phyloP scores from a whole-genome alignment of 352 stramenopile species.

The Detonula confervacea region DNA sequence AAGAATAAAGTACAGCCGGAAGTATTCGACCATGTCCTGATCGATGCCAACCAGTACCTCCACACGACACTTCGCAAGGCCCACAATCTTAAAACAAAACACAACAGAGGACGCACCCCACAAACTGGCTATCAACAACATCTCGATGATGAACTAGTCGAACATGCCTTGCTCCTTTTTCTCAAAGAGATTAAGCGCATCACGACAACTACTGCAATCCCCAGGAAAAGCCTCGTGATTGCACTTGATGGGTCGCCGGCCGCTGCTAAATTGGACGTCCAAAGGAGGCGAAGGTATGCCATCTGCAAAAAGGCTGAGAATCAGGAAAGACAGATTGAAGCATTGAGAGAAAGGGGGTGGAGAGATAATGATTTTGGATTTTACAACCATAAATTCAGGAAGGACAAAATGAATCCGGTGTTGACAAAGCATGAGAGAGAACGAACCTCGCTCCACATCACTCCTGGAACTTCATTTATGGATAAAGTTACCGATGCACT shows the following conservation, averaged over 20 bases:
- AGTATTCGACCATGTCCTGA: slow-evolving; percentile 83
- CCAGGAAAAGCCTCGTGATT: slow-evolving; percentile 77
- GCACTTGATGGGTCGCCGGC: slow-evolving; percentile 78
- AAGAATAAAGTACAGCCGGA: slow-evolving; percentile 29
- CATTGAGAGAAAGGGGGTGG: slow-evolving; percentile 41
- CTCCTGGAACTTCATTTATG: slow-evolving; percentile 77
- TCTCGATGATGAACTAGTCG: slow-evolving; percentile 40
- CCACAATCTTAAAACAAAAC: slow-evolving; percentile 35
- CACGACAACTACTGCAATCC: slow-evolving; percentile 56
- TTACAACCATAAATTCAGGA: slow-evolving; percentile 28
- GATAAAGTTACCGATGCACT: slow-evolving; percentile 65
- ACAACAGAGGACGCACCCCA: background rate
- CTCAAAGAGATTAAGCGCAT: slow-evolving; percentile 77
- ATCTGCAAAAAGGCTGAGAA: slow-evolving; percentile 53
- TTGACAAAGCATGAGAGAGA: slow-evolving; percentile 51
- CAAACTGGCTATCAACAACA: slow-evolving; percentile 14
- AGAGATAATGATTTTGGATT: slow-evolving; percentile 46
- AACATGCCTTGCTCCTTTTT: slow-evolving; percentile 62
- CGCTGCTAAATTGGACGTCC: slow-evolving; percentile 80
- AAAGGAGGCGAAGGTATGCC: slow-evolving; percentile 62
- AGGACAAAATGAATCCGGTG: slow-evolving; percentile 34
- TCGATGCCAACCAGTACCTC: slow-evolving; percentile 85
- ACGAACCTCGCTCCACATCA: slow-evolving; percentile 66
- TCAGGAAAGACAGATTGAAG: slow-evolving; percentile 55
- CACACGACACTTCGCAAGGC: slow-evolving; percentile 62